Conservation (phyloP, 352 stramenopile species). For the Globisporangium sylvaticum region DNA sequence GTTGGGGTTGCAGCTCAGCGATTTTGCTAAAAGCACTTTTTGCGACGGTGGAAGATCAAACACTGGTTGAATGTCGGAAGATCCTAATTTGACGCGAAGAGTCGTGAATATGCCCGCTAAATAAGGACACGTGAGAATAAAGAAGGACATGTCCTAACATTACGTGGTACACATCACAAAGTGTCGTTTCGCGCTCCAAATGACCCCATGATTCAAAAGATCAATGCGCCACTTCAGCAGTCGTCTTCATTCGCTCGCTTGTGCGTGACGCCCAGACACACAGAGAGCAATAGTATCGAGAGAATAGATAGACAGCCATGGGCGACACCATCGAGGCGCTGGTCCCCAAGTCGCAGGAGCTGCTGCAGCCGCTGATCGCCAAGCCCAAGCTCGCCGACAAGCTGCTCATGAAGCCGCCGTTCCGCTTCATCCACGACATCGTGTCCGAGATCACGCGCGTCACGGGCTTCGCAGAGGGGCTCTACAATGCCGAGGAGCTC, state of each 20-base stretch:
- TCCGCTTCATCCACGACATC: conserved; percentile 90
- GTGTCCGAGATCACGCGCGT: conserved; percentile 72
- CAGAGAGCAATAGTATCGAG: background rate
- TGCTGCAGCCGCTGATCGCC: conserved; percentile 86
- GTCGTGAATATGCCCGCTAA: background rate
- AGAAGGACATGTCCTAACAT: background rate
- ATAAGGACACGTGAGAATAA: background rate
- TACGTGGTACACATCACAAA: conserved; percentile 2
- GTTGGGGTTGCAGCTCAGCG: no score
- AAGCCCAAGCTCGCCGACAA: conserved; percentile 95
- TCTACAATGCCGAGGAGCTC: conserved; percentile 86
- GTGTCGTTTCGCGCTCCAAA: conserved; percentile 4
- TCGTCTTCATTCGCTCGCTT: background rate
- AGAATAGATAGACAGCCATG: conserved; percentile 25
- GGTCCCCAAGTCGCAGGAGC: conserved; percentile 75
- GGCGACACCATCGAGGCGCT: conserved; percentile 57
- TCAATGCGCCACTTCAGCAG: background rate
- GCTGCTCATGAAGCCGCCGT: conserved; percentile 93
- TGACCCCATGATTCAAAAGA: background rate
- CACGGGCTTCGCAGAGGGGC: conserved; percentile 81
- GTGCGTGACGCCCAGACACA: background rate
- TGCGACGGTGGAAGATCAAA: background rate
- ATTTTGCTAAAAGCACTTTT: background rate
- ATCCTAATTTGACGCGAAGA: background rate
- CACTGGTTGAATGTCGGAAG: background rate